Percentiles rank a stretch among this genome's conserved stretches.
phyloP scores from a whole-genome alignment of 1,284 basidiomycete species.

The Ceratobasidium theobromae region DNA sequence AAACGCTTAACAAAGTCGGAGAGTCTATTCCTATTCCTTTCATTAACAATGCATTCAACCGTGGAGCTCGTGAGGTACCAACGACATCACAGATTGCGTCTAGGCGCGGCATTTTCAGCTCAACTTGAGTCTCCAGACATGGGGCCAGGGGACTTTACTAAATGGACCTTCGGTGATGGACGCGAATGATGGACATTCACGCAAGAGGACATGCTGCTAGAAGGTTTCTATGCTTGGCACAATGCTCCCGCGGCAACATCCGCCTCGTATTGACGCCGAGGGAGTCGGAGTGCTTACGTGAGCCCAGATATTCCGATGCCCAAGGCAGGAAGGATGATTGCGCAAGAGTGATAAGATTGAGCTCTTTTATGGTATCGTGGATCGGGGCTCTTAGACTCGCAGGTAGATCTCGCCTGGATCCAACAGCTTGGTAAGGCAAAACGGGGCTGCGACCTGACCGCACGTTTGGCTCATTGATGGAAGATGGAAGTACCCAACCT shows the following conservation, averaged over 20 bases:
- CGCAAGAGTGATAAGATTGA: neutral
- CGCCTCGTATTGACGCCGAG: constrained; percentile 9
- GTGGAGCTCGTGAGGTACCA: neutral
- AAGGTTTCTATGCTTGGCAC: constrained; percentile 1
- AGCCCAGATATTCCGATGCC: neutral
- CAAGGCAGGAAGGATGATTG: neutral
- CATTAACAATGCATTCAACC: neutral
- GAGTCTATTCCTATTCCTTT: neutral
- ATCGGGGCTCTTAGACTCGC: constrained; percentile 7
- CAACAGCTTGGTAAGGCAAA: neutral
- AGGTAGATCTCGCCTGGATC: neutral
- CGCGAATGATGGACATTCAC: neutral
- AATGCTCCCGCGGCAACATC: constrained; percentile 1
- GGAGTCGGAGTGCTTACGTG: constrained; percentile 11
- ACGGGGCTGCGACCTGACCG: neutral
- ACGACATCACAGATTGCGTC: neutral
- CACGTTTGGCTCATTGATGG: neutral
- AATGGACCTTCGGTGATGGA: constrained; percentile 1
- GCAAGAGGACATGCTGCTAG: neutral
- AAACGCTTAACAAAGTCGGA: neutral
- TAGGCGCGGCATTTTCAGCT: constrained; percentile 2
- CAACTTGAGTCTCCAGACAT: neutral
- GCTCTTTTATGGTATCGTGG: constrained; percentile 1
- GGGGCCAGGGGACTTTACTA: neutral
- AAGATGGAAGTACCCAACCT: neutral